phyloP scores from a whole-genome alignment of 2,329 filamentous ascomycete genomes.

The Penicillium sp. region DNA sequence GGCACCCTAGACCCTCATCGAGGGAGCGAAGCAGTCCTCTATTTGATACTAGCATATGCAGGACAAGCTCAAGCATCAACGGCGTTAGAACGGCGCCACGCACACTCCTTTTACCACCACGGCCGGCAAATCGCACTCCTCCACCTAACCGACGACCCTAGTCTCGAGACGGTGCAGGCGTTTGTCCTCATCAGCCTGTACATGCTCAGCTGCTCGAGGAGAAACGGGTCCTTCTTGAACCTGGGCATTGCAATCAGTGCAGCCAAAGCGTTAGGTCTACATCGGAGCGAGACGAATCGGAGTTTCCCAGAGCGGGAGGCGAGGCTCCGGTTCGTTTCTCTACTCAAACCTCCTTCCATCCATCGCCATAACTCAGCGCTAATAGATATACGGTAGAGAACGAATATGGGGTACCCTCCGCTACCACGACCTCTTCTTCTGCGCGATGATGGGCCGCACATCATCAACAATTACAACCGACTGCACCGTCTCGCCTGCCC shows the following conservation, averaged over 20 bases:
- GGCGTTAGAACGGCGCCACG: not conserved
- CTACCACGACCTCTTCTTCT: conserved; percentile 13
- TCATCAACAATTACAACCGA: not conserved
- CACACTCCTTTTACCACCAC: conserved; percentile 11
- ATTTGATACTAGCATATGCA: not conserved
- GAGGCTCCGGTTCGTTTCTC: not conserved
- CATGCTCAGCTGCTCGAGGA: conserved; percentile 8
- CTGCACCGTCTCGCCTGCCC: not conserved
- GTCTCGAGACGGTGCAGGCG: conserved; percentile 5
- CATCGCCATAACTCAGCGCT: not conserved
- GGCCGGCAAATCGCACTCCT: conserved; percentile 4
- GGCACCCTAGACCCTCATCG: not conserved
- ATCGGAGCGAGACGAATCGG: not conserved
- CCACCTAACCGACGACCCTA: conserved; percentile 8
- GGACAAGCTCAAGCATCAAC: not conserved
- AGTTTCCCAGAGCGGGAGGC: not conserved
- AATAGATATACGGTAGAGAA: not conserved
- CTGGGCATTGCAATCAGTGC: not conserved
- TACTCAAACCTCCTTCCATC: too few relatives aligned
- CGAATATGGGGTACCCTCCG: conserved; percentile 2
- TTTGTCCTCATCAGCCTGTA: conserved; percentile 8
- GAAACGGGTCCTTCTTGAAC: not conserved
- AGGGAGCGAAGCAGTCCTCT: not conserved
- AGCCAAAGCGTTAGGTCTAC: not conserved
- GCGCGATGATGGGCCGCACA: conserved; percentile 10